Evolutionary conservation across 371 early-diverging fungal species (phyloP).

Genomic region (Apophysomyces variabilis): DNA sequence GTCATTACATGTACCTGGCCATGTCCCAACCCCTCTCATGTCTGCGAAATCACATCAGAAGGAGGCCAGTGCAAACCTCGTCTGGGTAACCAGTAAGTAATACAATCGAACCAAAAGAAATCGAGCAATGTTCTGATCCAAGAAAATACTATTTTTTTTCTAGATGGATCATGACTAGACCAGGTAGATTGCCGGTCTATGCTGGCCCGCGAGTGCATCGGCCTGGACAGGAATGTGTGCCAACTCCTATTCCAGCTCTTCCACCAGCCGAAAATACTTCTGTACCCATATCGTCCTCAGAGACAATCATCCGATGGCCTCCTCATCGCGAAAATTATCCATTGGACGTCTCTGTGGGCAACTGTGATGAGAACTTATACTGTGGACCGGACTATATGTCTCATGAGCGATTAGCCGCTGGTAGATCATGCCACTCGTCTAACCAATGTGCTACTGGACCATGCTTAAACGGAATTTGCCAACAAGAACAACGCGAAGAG

Average conservation of each 20-base stretch:
- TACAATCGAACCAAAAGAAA: background rate
- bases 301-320: conserved; percentile 5
- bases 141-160: background rate
- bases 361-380: background rate
- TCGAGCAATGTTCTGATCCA: too few species aligned
- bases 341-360: background rate
- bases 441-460: conserved; percentile 5
- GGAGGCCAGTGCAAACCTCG: background rate
- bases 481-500: background rate
- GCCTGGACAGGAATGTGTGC: conserved; percentile 1
- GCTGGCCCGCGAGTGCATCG: conserved; percentile 1
- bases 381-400: background rate
- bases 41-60: background rate
- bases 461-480: conserved; percentile 6
- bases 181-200: background rate
- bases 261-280: background rate
- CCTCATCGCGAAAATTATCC: background rate
- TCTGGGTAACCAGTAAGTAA: background rate
- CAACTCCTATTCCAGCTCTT: background rate
- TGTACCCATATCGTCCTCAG: background rate
- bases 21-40: conserved; percentile 2
- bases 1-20: background rate
- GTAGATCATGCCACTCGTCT: background rate
- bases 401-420: conserved; percentile 7
- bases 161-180: conserved; percentile 2